Evolutionary conservation across 306 rosid genomes (phyloP), one percentile per base, ranked within the genome.

Genomic region (Quercus dentata): DNA sequence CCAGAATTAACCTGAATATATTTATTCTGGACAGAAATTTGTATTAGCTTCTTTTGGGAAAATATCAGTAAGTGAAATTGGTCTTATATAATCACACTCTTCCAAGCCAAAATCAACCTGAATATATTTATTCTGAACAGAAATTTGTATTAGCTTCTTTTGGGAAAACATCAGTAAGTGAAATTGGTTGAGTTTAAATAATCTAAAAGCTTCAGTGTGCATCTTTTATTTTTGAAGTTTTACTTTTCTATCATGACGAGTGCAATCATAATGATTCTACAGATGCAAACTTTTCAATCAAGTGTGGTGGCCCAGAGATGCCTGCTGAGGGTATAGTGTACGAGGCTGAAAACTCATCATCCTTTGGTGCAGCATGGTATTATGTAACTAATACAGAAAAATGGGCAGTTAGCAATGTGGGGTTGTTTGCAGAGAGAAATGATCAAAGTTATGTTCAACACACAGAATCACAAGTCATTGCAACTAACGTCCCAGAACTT

Each of bases 351-450:
- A 81, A 89, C 71, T 87, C 56, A 27, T 0, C 65, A 74, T 9
- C 87, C 56, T 91, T 85, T 56, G 92, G 98, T 72, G 80, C 94
- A 10, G 90, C 96, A 56, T 77, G 86, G 27, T 90, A 89, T 82
- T 89, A 61, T 83, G 94, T 88, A 31, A 83, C 90, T 14, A 75
- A 56, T 56, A 51, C 87, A 17, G 49, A 28, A 12, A 87, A 87
- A 85, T 90, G 97, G 98, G 96, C 83, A 17, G 91, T 88, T 68
- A 94, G 97, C 74, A 94, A 92, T 62, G 89, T 87, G n/a, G 97
- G 98, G 75, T 64, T 17, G 6, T 94, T 88, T 73, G 74, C n/a
- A n/a, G n/a, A n/a, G n/a, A n/a, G 82, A 0, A 83, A 83, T 21
- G 23, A 21, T 21, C n/a, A n/a, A n/a, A 1, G 0, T 7, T 91